These are phyloP conservation scores for Phytomonas francai DNA, from an alignment of 208 protist species.

Conservation along the genomic window DNA sequence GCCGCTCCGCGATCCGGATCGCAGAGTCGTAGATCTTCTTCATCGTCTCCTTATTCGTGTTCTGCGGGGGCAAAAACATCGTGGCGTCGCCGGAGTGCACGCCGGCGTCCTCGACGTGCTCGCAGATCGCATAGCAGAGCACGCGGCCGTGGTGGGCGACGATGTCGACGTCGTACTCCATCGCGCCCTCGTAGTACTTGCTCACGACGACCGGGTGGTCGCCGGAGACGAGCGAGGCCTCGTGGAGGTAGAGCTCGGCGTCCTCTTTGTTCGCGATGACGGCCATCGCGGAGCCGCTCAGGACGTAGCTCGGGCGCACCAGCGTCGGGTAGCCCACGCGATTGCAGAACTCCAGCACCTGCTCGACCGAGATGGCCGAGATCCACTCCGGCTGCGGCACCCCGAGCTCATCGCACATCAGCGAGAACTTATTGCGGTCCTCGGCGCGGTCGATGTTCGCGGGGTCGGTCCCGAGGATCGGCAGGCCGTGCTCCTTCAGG, in stretches of 20 bases:
- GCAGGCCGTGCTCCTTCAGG: slow-evolving; percentile 82
- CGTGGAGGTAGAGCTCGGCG: slow-evolving; percentile 89
- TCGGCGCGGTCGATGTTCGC: slow-evolving; percentile 96
- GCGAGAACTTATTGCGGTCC: slow-evolving; percentile 94
- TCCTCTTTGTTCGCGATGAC: slow-evolving; percentile 91
- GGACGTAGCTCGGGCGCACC: slow-evolving; percentile 96
- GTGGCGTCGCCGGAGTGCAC: slow-evolving; percentile 97
- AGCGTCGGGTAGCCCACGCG: slow-evolving; percentile 92
- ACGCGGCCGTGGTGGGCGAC: slow-evolving; percentile 95
- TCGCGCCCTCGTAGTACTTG: slow-evolving; percentile 96
- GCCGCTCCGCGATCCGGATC: slow-evolving; percentile 87
- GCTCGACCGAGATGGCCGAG: slow-evolving; percentile 81
- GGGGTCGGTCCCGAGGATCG: slow-evolving; percentile 94
- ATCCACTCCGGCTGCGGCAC: slow-evolving; percentile 97
- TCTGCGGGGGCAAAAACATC: slow-evolving; percentile 91
- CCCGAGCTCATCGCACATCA: slow-evolving; percentile 89
- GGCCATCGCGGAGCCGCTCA: slow-evolving; percentile 96
- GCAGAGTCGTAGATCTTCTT: slow-evolving; percentile 72
- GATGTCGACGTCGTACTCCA: slow-evolving; percentile 98
- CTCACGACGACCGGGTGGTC: slow-evolving; percentile 95
- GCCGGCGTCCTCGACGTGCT: slow-evolving; percentile 98
- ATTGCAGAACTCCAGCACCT: slow-evolving; percentile 89
- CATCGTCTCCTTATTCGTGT: slow-evolving; percentile 79
- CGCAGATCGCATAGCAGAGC: slow-evolving; percentile 95
- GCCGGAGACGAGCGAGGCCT: slow-evolving; percentile 86